Evolutionary conservation across 2,329 filamentous ascomycete species (phyloP), one percentile per base, ranked within the genome.

Genomic region (Nemania bipapillata): DNA sequence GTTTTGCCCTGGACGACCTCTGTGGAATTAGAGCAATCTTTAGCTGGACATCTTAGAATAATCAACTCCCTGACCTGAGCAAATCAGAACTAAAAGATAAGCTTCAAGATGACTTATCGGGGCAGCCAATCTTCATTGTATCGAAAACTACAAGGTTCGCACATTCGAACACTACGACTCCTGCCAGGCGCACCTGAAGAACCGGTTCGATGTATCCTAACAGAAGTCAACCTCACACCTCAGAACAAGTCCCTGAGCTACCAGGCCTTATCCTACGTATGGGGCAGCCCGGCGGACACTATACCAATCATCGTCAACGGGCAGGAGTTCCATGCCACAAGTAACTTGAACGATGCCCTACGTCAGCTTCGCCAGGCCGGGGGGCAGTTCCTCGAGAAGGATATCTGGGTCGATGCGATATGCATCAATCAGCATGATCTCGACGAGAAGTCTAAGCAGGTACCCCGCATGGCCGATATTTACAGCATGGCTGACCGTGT

Each of bases 371-470:
- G 47, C 24, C 47, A 28, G 47, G 24, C 24, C 5, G 20, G 47
- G 20, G n/a, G 26, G 2, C 20, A 15, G 26, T 50, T 50, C 47
- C 17, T 26, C 2, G 47, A 50, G 20, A n/a, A 24, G 12, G 47
- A 50, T 2, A 50, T 50, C 12, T 50, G 47, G 47, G 24, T 50
- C 24, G 47, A 50, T 28, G 47, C 47, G 24, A 26, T 50, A 50
- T 50, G 47, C 47, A 50, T 50, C 47, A 50, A 50, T 50, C 47
- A 50, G 47, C 9, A 50, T 26, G 47, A 50, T 28, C 47, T 50
- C 47, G 22, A 50, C 12, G 47, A 50, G 17, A 50, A 50, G 47
- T 50, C 47, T 24, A 50, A 50, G 17, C 47, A 50, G 12, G 47
- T 50, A 22, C 47, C 47, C 2, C 47, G 47, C 6, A 50, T 50